Conservation (phyloP, 768 basidiomycete genomes). For the Termitomyces sp. region DNA sequence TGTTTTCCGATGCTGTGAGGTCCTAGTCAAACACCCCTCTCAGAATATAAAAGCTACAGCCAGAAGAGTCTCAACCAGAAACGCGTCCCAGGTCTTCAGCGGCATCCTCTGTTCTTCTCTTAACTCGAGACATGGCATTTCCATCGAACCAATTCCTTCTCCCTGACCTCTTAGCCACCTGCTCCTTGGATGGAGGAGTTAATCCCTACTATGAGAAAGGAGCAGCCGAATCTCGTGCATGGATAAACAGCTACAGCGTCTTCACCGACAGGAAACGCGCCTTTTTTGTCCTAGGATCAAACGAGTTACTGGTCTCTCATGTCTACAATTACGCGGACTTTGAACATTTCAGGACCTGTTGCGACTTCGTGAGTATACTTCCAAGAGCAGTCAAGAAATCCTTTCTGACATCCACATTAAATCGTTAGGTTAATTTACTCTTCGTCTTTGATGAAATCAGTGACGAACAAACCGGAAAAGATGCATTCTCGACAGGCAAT, state of each 20-base stretch:
- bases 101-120: slow-evolving; percentile 9
- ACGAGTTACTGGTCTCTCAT: slow-evolving; percentile 56
- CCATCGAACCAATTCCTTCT: slow-evolving; percentile 37
- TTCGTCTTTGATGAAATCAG: slow-evolving; percentile 67
- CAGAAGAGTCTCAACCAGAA: neutral
- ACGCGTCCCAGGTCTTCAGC: neutral
- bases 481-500: slow-evolving; percentile 47
- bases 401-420: neutral
- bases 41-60: slow-evolving; percentile 4
- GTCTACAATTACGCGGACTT: slow-evolving; percentile 54
- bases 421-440: slow-evolving; percentile 48
- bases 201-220: slow-evolving; percentile 55
- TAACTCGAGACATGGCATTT: slow-evolving; percentile 15
- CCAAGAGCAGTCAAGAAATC: neutral
- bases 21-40: slow-evolving; percentile 5
- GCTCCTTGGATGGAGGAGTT: slow-evolving; percentile 39
- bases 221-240: slow-evolving; percentile 50
- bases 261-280: slow-evolving; percentile 56
- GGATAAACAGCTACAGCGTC: slow-evolving; percentile 56
- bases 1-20: slow-evolving; percentile 18
- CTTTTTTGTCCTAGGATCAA: slow-evolving; percentile 57
- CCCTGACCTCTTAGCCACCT: slow-evolving; percentile 48
- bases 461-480: slow-evolving; percentile 55
- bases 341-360: slow-evolving; percentile 52
- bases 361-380: slow-evolving; percentile 45